Percentiles rank a stretch among this genome's conserved stretches.
phyloP scores from a whole-genome alignment of 495 filamentous ascomycete genomes.

The Penicillium roqueforti region DNA sequence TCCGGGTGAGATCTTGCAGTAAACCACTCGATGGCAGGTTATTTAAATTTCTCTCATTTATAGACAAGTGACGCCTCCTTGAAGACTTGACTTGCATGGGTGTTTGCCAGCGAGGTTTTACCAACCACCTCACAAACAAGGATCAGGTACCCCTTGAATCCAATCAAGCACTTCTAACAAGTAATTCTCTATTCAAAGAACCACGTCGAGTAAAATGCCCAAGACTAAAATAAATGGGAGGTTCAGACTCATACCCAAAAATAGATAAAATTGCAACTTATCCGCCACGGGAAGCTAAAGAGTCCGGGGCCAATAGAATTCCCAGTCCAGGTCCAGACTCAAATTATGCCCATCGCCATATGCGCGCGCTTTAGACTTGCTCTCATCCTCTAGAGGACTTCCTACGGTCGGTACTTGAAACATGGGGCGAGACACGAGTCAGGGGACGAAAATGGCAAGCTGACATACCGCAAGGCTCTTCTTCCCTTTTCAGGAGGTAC shows the following conservation, averaged over 20 bases:
- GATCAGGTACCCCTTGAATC: background rate
- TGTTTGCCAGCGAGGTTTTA: conserved; percentile 5
- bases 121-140: background rate
- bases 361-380: conserved; percentile 11
- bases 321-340: conserved; percentile 9
- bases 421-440: background rate
- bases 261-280: conserved; percentile 5
- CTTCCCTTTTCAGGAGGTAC: background rate
- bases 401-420: conserved; percentile 9
- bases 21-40: conserved; percentile 1
- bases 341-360: conserved; percentile 5
- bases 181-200: background rate
- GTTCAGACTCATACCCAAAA: background rate
- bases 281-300: conserved; percentile 8
- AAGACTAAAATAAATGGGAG: background rate
- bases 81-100: conserved; percentile 1
- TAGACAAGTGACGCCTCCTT: background rate
- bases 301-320: background rate
- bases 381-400: background rate
- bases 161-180: background rate
- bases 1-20: conserved; percentile 12
- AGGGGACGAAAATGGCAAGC: background rate
- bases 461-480: background rate
- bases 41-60: conserved; percentile 6
- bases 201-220: background rate